Evolutionary conservation across 139 green algal species (phyloP).

Genomic region (Diplosphaera chodatii): DNA sequence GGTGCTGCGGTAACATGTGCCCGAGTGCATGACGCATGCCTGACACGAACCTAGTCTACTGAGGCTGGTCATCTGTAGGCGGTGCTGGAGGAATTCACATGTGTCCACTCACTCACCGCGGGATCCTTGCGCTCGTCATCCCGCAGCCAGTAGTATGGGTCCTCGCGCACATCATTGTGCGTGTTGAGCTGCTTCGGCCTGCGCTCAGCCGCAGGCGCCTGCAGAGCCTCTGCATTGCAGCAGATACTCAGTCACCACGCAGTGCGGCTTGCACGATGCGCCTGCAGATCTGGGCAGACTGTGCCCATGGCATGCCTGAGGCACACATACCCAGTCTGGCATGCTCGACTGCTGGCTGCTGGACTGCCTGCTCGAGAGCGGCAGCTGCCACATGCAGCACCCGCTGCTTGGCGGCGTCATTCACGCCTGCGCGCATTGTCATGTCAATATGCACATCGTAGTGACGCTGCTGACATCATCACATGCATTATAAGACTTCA

Average conservation of each 20-base stretch:
- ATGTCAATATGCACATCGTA: neutral
- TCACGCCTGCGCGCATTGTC: neutral
- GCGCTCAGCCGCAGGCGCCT: conserved; percentile 28
- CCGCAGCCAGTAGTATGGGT: conserved; percentile 78
- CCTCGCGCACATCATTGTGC: conserved; percentile 41
- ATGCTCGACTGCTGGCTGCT: neutral
- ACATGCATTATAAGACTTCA: neutral
- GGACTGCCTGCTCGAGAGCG: neutral
- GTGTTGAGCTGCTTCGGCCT: conserved; percentile 23
- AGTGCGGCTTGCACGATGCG: neutral
- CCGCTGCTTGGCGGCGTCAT: neutral
- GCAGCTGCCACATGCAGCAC: neutral
- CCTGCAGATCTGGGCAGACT: neutral
- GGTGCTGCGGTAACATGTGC: no score
- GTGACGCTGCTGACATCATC: neutral
- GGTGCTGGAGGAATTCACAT: no score
- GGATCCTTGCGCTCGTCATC: conserved; percentile 66
- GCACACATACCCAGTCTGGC: neutral
- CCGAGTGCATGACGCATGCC: no score
- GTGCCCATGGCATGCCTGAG: no score
- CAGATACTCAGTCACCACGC: neutral
- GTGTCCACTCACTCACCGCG: conserved; percentile 37
- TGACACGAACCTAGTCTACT: no score
- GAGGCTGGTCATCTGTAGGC: no score
- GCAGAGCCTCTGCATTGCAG: conserved; percentile 16